phyloP scores from a whole-genome alignment of 192 early-diverging fungal species.

The Entomortierella parvispora region DNA sequence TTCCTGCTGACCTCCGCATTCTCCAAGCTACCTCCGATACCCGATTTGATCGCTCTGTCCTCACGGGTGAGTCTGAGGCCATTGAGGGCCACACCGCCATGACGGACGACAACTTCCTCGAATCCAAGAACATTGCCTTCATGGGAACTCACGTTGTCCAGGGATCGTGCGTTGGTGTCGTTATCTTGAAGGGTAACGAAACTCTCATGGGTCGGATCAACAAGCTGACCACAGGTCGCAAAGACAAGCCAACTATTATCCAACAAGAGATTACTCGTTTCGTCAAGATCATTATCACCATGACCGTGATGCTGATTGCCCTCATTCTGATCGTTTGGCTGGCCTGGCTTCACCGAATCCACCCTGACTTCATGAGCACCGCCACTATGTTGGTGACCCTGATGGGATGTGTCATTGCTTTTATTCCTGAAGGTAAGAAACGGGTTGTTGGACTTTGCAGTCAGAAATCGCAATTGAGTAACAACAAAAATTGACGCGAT shows the following conservation, averaged over 20 bases:
- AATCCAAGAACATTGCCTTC: constrained; percentile 87
- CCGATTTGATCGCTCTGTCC: constrained; percentile 79
- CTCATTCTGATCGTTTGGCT: constrained; percentile 63
- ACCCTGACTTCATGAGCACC: constrained; percentile 64
- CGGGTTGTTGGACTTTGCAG: background rate
- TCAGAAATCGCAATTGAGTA: background rate
- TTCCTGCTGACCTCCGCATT: constrained; percentile 83
- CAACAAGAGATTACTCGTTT: constrained; percentile 74
- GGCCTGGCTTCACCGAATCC: constrained; percentile 66
- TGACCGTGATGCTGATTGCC: constrained; percentile 57
- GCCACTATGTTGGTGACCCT: constrained; percentile 55
- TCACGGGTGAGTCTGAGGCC: constrained; percentile 82
- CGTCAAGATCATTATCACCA: constrained; percentile 71
- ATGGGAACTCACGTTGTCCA: constrained; percentile 74
- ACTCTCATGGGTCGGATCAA: constrained; percentile 82
- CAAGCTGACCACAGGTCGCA: constrained; percentile 58
- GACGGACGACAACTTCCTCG: constrained; percentile 81
- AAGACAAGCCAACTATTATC: constrained; percentile 56
- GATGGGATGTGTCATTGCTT: constrained; percentile 76
- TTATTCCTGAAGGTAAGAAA: constrained; percentile 71
- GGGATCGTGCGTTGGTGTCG: constrained; percentile 78
- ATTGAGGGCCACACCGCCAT: constrained; percentile 66
- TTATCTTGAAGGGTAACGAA: constrained; percentile 79
- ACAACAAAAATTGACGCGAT: constrained; percentile 5
- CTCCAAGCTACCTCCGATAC: constrained; percentile 72